Evolutionary conservation across 164 flowering plant species (phyloP).

Genomic region (Cinnamomum chago): DNA sequence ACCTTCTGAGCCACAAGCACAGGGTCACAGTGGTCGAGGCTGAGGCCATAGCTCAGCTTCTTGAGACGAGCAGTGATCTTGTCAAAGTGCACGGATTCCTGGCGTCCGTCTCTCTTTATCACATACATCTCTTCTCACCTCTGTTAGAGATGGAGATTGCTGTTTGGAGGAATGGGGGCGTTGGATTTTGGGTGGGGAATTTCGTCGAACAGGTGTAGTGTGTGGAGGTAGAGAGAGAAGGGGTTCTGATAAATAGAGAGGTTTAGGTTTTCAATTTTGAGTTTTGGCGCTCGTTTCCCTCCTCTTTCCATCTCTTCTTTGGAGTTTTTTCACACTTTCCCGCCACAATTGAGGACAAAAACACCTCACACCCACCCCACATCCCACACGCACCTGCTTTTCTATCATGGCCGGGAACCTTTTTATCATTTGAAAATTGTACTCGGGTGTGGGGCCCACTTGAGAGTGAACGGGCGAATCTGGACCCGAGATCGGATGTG

Average conservation of each 20-base stretch:
- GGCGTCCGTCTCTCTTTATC: constrained; percentile 92
- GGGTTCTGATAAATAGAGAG: not conserved
- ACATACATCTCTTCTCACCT: constrained; percentile 60
- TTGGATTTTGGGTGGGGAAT: constrained; percentile 16
- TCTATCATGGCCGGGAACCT: too few relatives aligned
- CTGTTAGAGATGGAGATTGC: not conserved
- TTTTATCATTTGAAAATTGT: too few relatives aligned
- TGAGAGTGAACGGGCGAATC: too few relatives aligned
- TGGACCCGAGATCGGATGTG: too few relatives aligned
- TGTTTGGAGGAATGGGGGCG: not conserved
- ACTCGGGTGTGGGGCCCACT: too few relatives aligned
- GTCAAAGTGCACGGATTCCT: constrained; percentile 93
- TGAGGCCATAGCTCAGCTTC: constrained; percentile 95
- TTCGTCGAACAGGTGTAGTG: constrained; percentile 35
- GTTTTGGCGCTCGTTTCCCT: too few relatives aligned
- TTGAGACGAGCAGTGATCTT: constrained; percentile 97
- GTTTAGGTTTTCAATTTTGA: too few relatives aligned
- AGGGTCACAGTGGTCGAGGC: constrained; percentile 91
- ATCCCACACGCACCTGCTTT: too few relatives aligned
- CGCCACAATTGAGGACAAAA: too few relatives aligned
- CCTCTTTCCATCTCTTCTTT: too few relatives aligned
- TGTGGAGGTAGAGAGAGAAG: not conserved
- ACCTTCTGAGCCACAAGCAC: constrained; percentile 95
- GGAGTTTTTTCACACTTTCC: too few relatives aligned
- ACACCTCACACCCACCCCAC: too few relatives aligned